phyloP scores from a whole-genome alignment of 169 alveolate genomes.

The Plasmodium adleri region DNA sequence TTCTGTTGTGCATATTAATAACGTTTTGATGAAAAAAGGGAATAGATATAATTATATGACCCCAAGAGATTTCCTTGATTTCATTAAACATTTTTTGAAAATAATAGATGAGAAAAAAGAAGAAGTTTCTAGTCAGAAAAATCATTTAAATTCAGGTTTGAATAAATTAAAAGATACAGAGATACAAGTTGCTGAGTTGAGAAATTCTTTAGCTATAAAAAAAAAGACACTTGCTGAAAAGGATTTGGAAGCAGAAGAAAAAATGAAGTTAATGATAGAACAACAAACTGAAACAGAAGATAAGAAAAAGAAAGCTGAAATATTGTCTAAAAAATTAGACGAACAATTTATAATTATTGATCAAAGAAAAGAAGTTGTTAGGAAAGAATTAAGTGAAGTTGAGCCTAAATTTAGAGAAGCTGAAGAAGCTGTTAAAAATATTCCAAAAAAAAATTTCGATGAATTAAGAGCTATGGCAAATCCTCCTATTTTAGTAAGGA shows the following conservation, averaged over 20 bases:
- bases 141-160: slow-evolving; percentile 95
- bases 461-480: slow-evolving; percentile 93
- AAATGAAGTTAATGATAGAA: slow-evolving; percentile 93
- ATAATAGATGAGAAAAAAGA: slow-evolving; percentile 93
- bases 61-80: slow-evolving; percentile 97
- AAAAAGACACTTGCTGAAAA: slow-evolving; percentile 92
- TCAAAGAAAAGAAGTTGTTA: slow-evolving; percentile 90
- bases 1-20: slow-evolving; percentile 46
- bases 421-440: slow-evolving; percentile 94
- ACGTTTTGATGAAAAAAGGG: slow-evolving; percentile 69
- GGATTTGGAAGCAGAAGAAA: slow-evolving; percentile 95
- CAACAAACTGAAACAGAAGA: slow-evolving; percentile 96
- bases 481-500: slow-evolving; percentile 96
- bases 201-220: slow-evolving; percentile 91
- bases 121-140: slow-evolving; percentile 94
- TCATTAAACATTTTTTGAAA: slow-evolving; percentile 94
- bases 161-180: slow-evolving; percentile 95
- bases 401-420: slow-evolving; percentile 97
- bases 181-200: slow-evolving; percentile 92
- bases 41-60: slow-evolving; percentile 73
- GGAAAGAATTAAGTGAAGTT: slow-evolving; percentile 94
- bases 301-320: slow-evolving; percentile 92
- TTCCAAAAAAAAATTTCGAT: slow-evolving; percentile 89
- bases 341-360: slow-evolving; percentile 91
- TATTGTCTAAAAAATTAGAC: slow-evolving; percentile 91